Conservation (phyloP, 306 rosid genomes). For the Acacia melanoxylon region DNA sequence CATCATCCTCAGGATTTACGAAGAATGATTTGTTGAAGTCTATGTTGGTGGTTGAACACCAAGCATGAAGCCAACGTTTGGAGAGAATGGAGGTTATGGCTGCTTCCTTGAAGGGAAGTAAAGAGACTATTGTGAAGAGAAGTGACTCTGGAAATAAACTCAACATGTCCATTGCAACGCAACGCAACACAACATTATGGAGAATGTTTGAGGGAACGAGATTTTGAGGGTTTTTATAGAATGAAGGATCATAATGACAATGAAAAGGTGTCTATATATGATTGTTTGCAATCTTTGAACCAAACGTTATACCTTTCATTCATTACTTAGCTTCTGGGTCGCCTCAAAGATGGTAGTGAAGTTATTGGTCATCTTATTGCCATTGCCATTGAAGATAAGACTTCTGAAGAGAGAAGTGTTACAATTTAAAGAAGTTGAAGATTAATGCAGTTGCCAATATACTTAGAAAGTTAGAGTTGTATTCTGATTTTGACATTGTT, state of each 20-base stretch:
- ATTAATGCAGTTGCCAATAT: too few relatives aligned
- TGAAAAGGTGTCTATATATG: too few relatives aligned
- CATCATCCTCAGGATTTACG: too few relatives aligned
- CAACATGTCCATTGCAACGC: background rate
- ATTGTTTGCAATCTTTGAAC: background rate
- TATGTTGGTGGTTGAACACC: conserved; percentile 1
- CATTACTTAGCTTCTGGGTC: conserved; percentile 35
- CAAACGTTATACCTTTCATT: background rate
- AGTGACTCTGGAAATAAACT: background rate
- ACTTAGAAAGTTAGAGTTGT: too few relatives aligned
- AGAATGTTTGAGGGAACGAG: background rate
- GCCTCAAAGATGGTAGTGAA: conserved; percentile 50
- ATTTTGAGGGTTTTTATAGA: background rate
- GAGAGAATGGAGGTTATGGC: conserved; percentile 21
- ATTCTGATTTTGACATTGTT: too few relatives aligned
- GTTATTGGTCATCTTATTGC: background rate
- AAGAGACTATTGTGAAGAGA: background rate
- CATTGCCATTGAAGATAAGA: too few relatives aligned
- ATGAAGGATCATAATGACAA: too few relatives aligned
- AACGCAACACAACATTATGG: too few relatives aligned
- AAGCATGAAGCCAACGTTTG: conserved; percentile 3
- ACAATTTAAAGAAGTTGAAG: too few relatives aligned
- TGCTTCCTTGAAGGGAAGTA: conserved; percentile 31
- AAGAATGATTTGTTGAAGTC: conserved; percentile 19
- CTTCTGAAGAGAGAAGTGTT: too few relatives aligned